Conservation (phyloP, 164 flowering plant genomes). For the Paratinospora sagittata region DNA sequence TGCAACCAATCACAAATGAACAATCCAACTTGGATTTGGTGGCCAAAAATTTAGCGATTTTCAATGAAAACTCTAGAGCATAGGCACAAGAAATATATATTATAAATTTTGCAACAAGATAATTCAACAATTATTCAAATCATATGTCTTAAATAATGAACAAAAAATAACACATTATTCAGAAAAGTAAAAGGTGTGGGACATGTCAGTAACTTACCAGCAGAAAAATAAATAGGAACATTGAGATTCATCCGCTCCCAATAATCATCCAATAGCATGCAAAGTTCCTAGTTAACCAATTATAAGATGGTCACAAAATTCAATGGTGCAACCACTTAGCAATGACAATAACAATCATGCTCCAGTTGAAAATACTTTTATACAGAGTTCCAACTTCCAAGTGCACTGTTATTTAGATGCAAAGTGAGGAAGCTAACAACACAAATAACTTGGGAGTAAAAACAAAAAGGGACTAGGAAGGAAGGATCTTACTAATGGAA, state of each 20-base stretch:
- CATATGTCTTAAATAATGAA: neutral
- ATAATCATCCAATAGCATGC: conserved; percentile 84
- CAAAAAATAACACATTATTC: neutral
- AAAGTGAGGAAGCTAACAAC: no score
- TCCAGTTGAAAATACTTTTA: neutral
- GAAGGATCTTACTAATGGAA: no score
- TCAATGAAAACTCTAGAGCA: neutral
- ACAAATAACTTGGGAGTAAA: no score
- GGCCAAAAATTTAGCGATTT: no score
- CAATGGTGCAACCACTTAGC: neutral
- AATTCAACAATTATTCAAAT: neutral
- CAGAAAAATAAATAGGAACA: conserved; percentile 88
- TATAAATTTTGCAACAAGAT: neutral
- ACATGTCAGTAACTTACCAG: conserved; percentile 42
- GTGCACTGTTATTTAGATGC: no score
- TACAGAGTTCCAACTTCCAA: neutral
- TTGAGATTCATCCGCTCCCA: conserved; percentile 92
- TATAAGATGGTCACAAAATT: conserved; percentile 5
- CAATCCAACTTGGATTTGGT: no score
- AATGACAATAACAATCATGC: neutral
- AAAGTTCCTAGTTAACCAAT: conserved; percentile 52
- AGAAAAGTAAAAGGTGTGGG: conserved; percentile 1
- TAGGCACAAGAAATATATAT: neutral
- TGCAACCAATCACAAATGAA: no score
- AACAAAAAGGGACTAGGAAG: no score